Conservation (phyloP, 805 yeast genomes). For the Cyberlindnera suaveolens region DNA sequence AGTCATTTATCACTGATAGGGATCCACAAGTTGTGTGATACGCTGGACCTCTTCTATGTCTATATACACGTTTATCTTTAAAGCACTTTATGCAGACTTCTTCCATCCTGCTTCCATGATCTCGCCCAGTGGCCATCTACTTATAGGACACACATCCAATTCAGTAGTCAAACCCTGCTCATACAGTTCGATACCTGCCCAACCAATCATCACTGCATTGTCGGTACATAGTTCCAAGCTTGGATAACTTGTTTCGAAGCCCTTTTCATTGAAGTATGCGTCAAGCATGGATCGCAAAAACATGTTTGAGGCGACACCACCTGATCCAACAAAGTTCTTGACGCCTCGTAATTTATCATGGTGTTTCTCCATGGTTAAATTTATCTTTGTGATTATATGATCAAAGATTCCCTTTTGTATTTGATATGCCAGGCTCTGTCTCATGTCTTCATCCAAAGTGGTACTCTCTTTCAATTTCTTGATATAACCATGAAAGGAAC, state of each 20-base stretch:
- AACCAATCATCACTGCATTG: conserved; percentile 95
- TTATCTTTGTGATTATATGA: conserved; percentile 64
- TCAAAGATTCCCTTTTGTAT: conserved; percentile 62
- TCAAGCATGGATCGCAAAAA: conserved; percentile 44
- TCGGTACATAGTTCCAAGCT: conserved; percentile 76
- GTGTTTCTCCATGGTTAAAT: conserved; percentile 39
- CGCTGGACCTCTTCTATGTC: background rate
- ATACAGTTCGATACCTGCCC: conserved; percentile 88
- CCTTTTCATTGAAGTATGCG: conserved; percentile 28
- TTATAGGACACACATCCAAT: conserved; percentile 52
- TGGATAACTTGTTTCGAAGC: conserved; percentile 55
- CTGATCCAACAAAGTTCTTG: conserved; percentile 70
- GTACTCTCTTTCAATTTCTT: conserved; percentile 29
- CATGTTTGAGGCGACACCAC: conserved; percentile 87
- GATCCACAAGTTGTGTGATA: conserved; percentile 7
- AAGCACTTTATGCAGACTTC: background rate
- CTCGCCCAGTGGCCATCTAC: conserved; percentile 78
- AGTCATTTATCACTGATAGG: conserved; percentile 45
- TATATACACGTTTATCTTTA: background rate
- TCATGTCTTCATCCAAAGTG: conserved; percentile 18
- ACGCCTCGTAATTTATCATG: conserved; percentile 37
- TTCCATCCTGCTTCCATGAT: conserved; percentile 44
- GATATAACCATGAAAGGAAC: conserved; percentile 61
- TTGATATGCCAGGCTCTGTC: conserved; percentile 46
- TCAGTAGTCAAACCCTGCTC: conserved; percentile 46